Evolutionary conservation across 2,329 filamentous ascomycete genomes (phyloP), one percentile per base, ranked within the genome.

Genomic region (Coniochaeta pulveracea): DNA sequence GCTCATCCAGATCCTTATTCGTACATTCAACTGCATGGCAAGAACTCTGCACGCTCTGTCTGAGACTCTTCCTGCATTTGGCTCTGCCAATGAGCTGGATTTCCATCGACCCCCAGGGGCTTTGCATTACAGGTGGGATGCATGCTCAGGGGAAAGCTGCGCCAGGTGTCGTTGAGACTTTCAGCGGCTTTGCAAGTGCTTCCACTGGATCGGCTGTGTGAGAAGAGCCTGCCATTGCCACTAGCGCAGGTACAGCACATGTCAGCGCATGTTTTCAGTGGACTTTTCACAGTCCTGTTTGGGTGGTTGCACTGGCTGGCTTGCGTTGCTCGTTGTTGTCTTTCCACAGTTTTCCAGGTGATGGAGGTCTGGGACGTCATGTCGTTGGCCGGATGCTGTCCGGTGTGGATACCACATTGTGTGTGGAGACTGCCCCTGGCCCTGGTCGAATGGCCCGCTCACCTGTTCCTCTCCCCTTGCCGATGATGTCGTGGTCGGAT

Each of bases 181-280:
- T 6, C 28, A 12, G 28, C 10, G 4, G 9, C 28, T n/a, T 21
- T 31, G 2, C 9, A 21, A 18, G 11, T 12, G 16, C n/a, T 10
- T 6, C 8, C 18, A 31, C 28, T 19, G 5, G 28, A 11, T 19
- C 17, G 11, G 26, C 21, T 8, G 8, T 23, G 21, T n/a, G 17
- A 30, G 10, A 29, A 29, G 21, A 31, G 28, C 28, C 28, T 31
- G 28, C 28, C 19, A 19, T 31, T 31, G 28, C 28, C 28, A 31
- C 28, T 31, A 31, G 28, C n/a, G 28, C 28, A 31, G 28, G 28
- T 31, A 31, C 28, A 31, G 18, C 27, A 31, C 28, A n/a, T n/a
- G 28, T 31, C 28, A 31, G 28, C 28, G 28, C n/a, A n/a, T n/a
- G 18, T 19, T 9, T 31, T 7, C 28, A 19, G 28, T 22, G 28